Evolutionary conservation across 768 basidiomycete genomes (phyloP).

Genomic region (Amanita muscaria): DNA sequence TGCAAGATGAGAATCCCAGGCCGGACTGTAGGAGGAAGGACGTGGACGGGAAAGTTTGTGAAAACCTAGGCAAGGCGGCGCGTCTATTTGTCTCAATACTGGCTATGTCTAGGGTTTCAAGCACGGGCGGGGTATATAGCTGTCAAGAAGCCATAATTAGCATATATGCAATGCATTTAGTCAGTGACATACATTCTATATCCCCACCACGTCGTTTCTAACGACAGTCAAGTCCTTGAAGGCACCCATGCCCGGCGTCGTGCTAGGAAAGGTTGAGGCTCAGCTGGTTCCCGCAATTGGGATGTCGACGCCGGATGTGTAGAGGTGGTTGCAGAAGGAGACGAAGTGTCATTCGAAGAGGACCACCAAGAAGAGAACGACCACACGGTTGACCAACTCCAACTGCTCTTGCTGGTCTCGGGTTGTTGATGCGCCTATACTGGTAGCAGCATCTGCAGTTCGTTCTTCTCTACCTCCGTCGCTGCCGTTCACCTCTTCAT

Average conservation of each 20-base stretch:
- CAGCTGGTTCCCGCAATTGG: not conserved
- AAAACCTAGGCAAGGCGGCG: no score
- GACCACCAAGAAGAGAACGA: no score
- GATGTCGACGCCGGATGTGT: not conserved
- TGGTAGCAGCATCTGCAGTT: not conserved
- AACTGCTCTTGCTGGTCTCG: slow-evolving; percentile 1
- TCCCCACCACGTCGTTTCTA: slow-evolving; percentile 81
- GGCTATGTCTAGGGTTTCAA: slow-evolving; percentile 55
- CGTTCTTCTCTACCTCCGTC: not conserved
- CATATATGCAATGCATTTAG: no score
- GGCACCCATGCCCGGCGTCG: slow-evolving; percentile 55
- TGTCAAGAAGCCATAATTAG: no score
- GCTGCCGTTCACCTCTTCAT: slow-evolving; percentile 12
- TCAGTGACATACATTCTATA: no score
- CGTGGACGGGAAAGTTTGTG: no score
- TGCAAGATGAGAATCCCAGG: slow-evolving; percentile 53
- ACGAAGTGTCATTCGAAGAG: not conserved
- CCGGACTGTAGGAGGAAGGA: no score
- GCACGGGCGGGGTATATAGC: slow-evolving; percentile 75
- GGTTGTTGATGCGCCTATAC: not conserved
- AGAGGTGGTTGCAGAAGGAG: not conserved
- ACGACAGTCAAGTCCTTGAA: slow-evolving; percentile 59
- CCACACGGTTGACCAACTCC: slow-evolving; percentile 2
- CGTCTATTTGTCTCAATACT: slow-evolving; percentile 57
- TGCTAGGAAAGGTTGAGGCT: not conserved